Conservation (phyloP, 2,329 filamentous ascomycete genomes). For the Pseudogymnoascus sp. region DNA sequence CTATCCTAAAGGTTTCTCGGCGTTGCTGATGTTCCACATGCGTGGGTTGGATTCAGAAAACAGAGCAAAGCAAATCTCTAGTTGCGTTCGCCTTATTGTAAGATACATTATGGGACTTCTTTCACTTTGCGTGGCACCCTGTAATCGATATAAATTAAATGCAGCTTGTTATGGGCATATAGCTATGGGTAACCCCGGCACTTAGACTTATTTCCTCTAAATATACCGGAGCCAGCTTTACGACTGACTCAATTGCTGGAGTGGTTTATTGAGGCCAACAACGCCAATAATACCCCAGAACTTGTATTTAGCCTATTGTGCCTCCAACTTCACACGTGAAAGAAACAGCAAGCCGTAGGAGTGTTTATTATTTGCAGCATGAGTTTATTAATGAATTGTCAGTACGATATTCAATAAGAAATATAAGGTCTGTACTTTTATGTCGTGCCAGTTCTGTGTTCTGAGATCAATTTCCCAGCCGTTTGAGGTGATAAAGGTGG, state of each 20-base stretch:
- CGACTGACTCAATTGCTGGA: background rate
- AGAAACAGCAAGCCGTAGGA: too few relatives aligned
- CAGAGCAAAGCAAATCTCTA: background rate
- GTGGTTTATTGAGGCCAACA: background rate
- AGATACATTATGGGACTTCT: background rate
- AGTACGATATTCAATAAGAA: background rate
- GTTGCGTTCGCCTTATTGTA: too few relatives aligned
- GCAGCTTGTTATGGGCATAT: background rate
- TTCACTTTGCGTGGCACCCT: background rate
- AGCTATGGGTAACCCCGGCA: background rate
- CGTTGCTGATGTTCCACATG: background rate
- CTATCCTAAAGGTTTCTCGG: background rate
- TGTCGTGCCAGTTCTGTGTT: background rate
- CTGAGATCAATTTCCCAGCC: background rate
- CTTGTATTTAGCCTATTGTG: background rate
- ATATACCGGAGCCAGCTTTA: background rate
- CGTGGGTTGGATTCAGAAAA: background rate
- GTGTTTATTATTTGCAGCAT: background rate
- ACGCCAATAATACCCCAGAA: background rate
- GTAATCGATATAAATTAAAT: background rate
- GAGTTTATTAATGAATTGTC: background rate
- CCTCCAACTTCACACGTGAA: background rate
- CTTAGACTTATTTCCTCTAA: background rate
- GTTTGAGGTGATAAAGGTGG: background rate
- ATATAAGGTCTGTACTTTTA: background rate